phyloP scores from a whole-genome alignment of 2,329 filamentous ascomycete species.

The Mycosphaerella sp. region DNA sequence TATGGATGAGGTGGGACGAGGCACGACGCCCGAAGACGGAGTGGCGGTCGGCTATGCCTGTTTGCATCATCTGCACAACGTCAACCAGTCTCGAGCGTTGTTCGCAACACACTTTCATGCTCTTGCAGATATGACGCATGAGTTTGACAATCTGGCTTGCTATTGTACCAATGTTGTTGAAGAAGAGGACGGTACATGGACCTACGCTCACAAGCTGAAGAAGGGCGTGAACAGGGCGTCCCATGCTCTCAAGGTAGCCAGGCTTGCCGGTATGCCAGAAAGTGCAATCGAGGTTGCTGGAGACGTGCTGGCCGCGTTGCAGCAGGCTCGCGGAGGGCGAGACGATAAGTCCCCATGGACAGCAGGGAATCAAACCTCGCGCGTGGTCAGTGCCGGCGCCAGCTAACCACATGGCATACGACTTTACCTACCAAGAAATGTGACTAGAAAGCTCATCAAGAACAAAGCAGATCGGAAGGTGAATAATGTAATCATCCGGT shows the following conservation, averaged over 20 bases:
- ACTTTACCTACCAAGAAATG: too few species aligned
- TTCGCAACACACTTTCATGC: conserved; percentile 95
- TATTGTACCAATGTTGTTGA: conserved; percentile 91
- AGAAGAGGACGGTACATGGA: conserved; percentile 59
- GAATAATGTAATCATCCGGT: too few species aligned
- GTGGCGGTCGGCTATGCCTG: conserved; percentile 84
- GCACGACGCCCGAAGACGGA: conserved; percentile 89
- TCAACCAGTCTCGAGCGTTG: conserved; percentile 71
- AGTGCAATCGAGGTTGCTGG: conserved; percentile 63
- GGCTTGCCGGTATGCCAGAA: conserved; percentile 70
- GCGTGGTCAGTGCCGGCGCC: too few species aligned
- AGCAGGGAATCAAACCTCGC: too few species aligned
- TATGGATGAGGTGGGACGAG: conserved; percentile 96
- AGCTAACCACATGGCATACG: too few species aligned
- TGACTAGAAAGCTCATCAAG: too few species aligned
- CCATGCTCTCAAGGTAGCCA: conserved; percentile 92
- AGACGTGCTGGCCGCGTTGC: conserved; percentile 44
- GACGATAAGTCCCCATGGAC: not conserved
- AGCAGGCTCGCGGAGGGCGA: not conserved
- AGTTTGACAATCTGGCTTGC: conserved; percentile 56
- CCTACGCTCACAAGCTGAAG: conserved; percentile 76
- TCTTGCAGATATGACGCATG: conserved; percentile 67
- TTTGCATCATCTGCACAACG: conserved; percentile 71
- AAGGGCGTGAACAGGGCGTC: conserved; percentile 78
- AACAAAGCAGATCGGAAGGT: too few species aligned